A percentile compares a stretch with the other conserved stretches of the same genome.
These are phyloP conservation scores for Suhomyces coccinellae DNA, from an alignment of 1,139 yeast genomes.

Conservation along the genomic window DNA sequence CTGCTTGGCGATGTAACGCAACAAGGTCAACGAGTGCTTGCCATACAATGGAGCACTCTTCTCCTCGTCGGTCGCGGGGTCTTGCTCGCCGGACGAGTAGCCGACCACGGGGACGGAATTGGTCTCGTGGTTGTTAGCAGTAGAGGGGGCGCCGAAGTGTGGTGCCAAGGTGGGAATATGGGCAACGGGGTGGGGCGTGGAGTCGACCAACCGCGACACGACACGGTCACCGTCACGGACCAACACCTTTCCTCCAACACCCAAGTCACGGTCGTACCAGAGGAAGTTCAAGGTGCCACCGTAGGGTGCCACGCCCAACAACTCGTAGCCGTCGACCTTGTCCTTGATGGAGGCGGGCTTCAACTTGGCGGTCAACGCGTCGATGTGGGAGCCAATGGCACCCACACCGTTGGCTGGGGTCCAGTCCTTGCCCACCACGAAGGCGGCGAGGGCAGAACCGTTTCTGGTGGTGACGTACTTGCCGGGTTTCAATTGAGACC, in stretches of 20 bases:
- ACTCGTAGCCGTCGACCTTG: conserved; percentile 57
- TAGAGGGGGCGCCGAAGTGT: conserved; percentile 56
- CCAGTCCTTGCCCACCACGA: conserved; percentile 60
- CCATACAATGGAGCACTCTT: conserved; percentile 60
- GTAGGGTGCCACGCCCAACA: conserved; percentile 67
- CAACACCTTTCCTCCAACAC: conserved; percentile 62
- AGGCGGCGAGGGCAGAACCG: conserved; percentile 58
- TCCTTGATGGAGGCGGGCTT: conserved; percentile 55
- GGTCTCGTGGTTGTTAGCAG: conserved; percentile 58
- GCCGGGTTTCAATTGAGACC: conserved; percentile 45
- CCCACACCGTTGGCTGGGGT: conserved; percentile 56
- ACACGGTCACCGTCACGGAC: conserved; percentile 38
- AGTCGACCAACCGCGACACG: conserved; percentile 48
- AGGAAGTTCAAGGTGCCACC: conserved; percentile 55
- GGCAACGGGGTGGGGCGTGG: conserved; percentile 64
- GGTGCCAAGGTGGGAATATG: conserved; percentile 66
- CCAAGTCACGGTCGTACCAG: conserved; percentile 71
- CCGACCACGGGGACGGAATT: conserved; percentile 65
- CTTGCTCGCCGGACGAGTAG: conserved; percentile 30
- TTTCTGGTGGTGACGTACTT: conserved; percentile 57
- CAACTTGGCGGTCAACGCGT: conserved; percentile 56
- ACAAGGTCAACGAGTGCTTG: conserved; percentile 54
- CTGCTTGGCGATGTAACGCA: conserved; percentile 55
- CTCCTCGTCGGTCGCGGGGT: conserved; percentile 56
- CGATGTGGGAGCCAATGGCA: conserved; percentile 60